Evolutionary conservation across 441 rosid genomes (phyloP), one percentile per base, ranked within the genome.

Genomic region (Oxalis stricta): DNA sequence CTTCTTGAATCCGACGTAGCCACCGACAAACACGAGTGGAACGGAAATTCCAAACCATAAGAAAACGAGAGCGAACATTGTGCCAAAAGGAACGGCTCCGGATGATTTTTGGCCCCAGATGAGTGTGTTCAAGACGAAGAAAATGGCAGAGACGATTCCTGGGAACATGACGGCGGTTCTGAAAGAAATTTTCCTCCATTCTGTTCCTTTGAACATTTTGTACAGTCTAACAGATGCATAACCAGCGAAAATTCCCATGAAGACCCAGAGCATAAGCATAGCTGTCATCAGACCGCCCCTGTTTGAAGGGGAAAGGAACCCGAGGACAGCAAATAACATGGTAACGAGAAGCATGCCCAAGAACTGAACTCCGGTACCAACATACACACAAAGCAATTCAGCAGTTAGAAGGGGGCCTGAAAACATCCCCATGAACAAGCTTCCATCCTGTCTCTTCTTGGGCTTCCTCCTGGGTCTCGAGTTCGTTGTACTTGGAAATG

Each of bases 401-500:
- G 77, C n/a, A 70, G 50, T 69, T 67, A 44, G 65, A 19, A 20
- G 64, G 74, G 28, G 69, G 64, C 64, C 96, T 82, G 67, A 86
- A 86, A 38, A 79, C 96, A 65, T 86, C 96, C 0, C 94, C 91
- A 38, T 85, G 95, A 29, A 85, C 89, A 26, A 81, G 92, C 56
- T 84, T 84, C 95, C 95, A 84, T 31, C 95, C 91, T 26, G 92
- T 84, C 72, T 84, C 95, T 63, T 84, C 91, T 64, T 77, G 87
- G 53, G 95, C 93, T 75, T 85, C 93, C 58, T 85, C 95, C 41
- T 75, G 95, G 24, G 95, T 85, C 74, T 85, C 93, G 46, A 85
- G 86, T 48, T 85, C 93, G 2, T 85, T 85, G 70, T 85, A 85
- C 65, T 75, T 76, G 6, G 95, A 85, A 48, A 85, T 85, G 59